Evolutionary conservation across 805 yeast species (phyloP).

Genomic region (Metschnikowia orientalis): DNA sequence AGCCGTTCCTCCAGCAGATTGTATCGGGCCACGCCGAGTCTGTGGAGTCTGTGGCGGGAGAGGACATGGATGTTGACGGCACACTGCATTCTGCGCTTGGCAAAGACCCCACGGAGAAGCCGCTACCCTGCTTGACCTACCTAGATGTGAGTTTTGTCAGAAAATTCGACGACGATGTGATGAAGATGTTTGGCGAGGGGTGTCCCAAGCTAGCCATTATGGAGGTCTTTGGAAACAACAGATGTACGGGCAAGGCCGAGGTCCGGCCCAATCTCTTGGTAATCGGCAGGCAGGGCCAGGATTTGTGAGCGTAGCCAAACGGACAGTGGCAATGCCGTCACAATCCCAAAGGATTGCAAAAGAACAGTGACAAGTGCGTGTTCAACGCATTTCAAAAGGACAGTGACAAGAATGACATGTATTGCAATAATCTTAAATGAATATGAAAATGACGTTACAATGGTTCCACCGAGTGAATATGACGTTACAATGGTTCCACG

Average conservation of each 20-base stretch:
- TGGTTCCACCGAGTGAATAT: too few species aligned
- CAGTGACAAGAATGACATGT: too few species aligned
- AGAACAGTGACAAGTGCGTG: too few species aligned
- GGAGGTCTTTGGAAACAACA: conserved; percentile 78
- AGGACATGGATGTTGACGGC: conserved; percentile 12
- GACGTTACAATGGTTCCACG: too few species aligned
- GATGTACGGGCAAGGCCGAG: conserved; percentile 54
- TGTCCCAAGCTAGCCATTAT: conserved; percentile 62
- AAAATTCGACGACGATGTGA: conserved; percentile 61
- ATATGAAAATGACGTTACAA: too few species aligned
- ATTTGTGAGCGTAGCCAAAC: conserved; percentile 2
- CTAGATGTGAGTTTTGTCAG: conserved; percentile 80
- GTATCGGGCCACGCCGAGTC: conserved; percentile 42
- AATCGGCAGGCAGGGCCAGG: conserved; percentile 59
- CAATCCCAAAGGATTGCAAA: too few species aligned
- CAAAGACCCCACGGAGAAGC: conserved; percentile 17
- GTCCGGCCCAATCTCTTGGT: conserved; percentile 53
- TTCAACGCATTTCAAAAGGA: too few species aligned
- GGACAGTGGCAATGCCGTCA: too few species aligned
- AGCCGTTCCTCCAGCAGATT: conserved; percentile 44
- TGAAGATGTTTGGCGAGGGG: conserved; percentile 52
- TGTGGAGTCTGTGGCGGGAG: conserved; percentile 16
- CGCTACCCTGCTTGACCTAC: conserved; percentile 58
- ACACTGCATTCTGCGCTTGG: conserved; percentile 1
- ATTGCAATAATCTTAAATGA: too few species aligned